Conservation (phyloP, 768 basidiomycete genomes). For the Amanita subjunquillea region DNA sequence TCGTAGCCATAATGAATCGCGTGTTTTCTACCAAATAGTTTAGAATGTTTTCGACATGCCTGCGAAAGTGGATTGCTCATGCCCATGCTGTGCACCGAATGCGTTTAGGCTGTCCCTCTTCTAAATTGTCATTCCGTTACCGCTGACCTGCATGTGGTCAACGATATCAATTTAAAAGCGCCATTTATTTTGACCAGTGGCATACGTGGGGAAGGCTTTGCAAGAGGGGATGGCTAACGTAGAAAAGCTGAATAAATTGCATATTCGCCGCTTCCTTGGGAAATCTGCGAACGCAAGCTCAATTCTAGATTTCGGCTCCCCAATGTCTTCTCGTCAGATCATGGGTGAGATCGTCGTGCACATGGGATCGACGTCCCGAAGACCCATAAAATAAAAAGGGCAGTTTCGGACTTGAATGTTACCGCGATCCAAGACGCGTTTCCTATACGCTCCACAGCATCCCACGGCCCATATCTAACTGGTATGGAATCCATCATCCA, state of each 20-base stretch:
- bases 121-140: neutral
- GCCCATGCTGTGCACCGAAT: too few relatives aligned
- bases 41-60: conserved; percentile 43
- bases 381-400: too few relatives aligned
- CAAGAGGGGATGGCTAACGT: neutral
- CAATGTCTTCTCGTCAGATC: neutral
- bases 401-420: neutral
- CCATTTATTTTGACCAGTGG: neutral
- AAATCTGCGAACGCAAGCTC: neutral
- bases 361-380: neutral
- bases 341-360: neutral
- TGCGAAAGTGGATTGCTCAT: conserved; percentile 32
- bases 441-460: neutral
- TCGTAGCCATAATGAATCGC: conserved; percentile 3
- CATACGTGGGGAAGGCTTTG: neutral
- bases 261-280: neutral
- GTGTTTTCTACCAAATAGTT: conserved; percentile 21
- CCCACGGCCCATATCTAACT: neutral
- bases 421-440: neutral
- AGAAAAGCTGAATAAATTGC: neutral
- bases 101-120: too few relatives aligned
- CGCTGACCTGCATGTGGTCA: neutral
- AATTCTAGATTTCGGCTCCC: neutral
- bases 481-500: neutral
- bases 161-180: neutral